Conservation (phyloP, 257 asterid genomes). For the Solanum appendiculatum region DNA sequence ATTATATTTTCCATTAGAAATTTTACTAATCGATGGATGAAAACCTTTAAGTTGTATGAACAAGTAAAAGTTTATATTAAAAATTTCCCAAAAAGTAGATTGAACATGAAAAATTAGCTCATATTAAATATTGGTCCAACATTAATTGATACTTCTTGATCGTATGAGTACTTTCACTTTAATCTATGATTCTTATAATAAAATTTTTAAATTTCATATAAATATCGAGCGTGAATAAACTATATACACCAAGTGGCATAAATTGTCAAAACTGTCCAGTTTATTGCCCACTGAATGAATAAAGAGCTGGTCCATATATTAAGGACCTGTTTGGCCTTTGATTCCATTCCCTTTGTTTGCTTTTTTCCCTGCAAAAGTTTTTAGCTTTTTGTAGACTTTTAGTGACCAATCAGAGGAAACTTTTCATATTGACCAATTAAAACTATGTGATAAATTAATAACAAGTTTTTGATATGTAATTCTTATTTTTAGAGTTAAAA, state of each 20-base stretch:
- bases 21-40: no score
- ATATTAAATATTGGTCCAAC: background rate
- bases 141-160: background rate
- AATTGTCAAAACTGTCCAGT: background rate
- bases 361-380: background rate
- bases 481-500: background rate
- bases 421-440: background rate
- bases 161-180: background rate
- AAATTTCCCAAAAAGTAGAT: background rate
- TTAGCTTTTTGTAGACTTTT: background rate
- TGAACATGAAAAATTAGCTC: background rate
- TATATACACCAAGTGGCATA: background rate
- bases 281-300: background rate
- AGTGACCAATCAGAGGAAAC: background rate
- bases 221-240: rapidly evolving
- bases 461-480: background rate
- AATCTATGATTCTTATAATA: background rate
- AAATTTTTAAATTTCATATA: no score
- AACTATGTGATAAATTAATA: background rate
- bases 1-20: no score
- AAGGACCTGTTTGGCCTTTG: background rate
- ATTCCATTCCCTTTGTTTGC: background rate
- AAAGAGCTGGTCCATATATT: background rate
- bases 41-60: background rate
- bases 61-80: background rate